These are phyloP conservation scores for Cladosporium phlei DNA, from an alignment of 2,329 filamentous ascomycete species.

Conservation along the genomic window DNA sequence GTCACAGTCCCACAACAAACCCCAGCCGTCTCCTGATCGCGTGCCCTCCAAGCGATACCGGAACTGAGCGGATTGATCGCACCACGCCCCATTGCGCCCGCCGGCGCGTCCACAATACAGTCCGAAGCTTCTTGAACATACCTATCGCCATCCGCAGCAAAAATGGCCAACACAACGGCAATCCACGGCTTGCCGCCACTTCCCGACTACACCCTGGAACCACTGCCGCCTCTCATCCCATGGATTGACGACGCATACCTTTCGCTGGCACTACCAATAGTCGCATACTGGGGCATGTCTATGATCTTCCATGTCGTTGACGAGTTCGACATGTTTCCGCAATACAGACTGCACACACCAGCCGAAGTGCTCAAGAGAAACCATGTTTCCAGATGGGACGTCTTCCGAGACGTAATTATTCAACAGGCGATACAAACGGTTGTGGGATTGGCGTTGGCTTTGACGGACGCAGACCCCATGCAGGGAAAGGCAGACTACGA, in stretches of 20 bases:
- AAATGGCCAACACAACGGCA: conserved; percentile 41
- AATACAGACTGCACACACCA: conserved; percentile 92
- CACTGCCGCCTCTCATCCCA: conserved; percentile 66
- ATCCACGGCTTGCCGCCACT: conserved; percentile 71
- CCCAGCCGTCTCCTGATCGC: conserved; percentile 17
- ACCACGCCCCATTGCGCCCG: conserved; percentile 6
- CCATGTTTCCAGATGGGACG: conserved; percentile 77
- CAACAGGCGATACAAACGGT: conserved; percentile 86
- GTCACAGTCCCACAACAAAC: conserved; percentile 2
- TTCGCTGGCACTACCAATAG: conserved; percentile 67
- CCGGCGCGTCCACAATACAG: conserved; percentile 5
- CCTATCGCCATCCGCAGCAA: not conserved
- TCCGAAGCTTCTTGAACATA: not conserved
- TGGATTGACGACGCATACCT: conserved; percentile 79
- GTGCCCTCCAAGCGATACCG: conserved; percentile 11
- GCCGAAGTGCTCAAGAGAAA: conserved; percentile 85
- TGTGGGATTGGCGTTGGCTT: conserved; percentile 62
- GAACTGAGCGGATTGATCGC: conserved; percentile 13
- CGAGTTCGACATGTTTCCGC: conserved; percentile 74
- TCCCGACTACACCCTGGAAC: conserved; percentile 70
- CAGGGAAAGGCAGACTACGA: conserved; percentile 79
- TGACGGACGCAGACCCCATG: conserved; percentile 69
- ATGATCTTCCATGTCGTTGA: conserved; percentile 85
- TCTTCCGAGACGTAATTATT: conserved; percentile 82
- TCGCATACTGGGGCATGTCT: conserved; percentile 85